A percentile compares a stretch with the other conserved stretches of the same genome.
Evolutionary conservation across 306 rosid genomes (phyloP).

Genomic region (Hippophae gyantsensis): DNA sequence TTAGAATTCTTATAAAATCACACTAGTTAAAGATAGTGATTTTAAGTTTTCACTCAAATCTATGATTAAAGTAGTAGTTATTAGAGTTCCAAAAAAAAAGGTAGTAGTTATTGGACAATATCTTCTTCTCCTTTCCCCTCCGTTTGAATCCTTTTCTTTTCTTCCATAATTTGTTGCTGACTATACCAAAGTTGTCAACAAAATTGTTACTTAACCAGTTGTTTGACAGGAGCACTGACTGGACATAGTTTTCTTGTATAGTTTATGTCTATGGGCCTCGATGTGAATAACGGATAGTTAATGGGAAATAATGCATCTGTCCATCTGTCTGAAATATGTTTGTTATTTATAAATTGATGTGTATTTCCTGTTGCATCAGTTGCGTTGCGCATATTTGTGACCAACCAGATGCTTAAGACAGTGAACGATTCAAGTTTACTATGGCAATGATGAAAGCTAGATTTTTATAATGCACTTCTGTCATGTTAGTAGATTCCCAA

Average conservation of each 20-base stretch:
- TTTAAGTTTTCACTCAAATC: neutral
- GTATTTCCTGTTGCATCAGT: no score
- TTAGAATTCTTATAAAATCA: neutral
- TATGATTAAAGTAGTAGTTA: neutral
- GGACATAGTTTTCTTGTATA: neutral
- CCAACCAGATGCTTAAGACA: no score
- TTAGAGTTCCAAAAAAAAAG: neutral
- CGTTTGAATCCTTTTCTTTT: neutral
- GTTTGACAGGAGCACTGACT: neutral
- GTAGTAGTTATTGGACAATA: neutral
- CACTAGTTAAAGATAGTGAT: neutral
- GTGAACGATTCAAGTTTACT: neutral
- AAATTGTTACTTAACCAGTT: neutral
- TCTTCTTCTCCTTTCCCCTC: neutral
- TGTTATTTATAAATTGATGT: no score
- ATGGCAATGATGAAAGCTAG: constrained; percentile 7
- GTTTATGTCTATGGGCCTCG: no score
- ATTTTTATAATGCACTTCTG: neutral
- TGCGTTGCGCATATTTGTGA: no score
- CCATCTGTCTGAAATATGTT: no score
- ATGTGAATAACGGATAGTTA: no score
- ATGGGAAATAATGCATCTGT: no score
- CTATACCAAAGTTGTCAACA: neutral
- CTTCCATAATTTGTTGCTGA: no score
- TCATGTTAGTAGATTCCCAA: constrained; percentile 50